phyloP scores from a whole-genome alignment of 345 rosid genomes.

The Bruguiera sexangula region DNA sequence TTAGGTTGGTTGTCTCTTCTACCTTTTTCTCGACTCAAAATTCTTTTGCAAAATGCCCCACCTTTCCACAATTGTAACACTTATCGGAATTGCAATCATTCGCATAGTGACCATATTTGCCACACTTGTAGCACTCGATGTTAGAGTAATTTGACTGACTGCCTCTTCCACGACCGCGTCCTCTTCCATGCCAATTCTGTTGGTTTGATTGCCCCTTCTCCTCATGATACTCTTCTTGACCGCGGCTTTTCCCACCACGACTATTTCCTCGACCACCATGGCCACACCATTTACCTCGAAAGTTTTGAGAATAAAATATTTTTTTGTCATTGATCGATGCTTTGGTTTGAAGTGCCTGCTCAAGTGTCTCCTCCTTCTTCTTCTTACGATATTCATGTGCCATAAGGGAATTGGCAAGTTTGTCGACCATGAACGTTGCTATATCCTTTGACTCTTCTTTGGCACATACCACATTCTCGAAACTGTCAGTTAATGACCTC shows the following conservation, averaged over 20 bases:
- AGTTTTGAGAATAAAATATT: not conserved
- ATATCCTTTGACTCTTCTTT: no score
- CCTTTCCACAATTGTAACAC: not conserved
- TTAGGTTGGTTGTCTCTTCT: constrained; percentile 11
- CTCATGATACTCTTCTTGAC: not conserved
- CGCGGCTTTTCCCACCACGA: not conserved
- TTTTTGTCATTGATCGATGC: not conserved
- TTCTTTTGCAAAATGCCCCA: not conserved
- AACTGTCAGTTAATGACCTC: no score
- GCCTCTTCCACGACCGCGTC: not conserved
- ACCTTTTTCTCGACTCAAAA: not conserved
- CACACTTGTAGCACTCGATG: not conserved
- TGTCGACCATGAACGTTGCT: no score
- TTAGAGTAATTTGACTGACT: not conserved
- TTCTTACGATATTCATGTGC: no score
- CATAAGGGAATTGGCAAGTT: no score
- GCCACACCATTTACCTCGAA: not conserved
- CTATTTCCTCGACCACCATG: not conserved
- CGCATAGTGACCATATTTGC: no score
- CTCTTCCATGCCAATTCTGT: not conserved
- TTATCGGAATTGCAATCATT: no score
- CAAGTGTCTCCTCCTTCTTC: no score
- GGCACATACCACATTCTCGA: no score
- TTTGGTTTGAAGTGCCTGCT: not conserved
- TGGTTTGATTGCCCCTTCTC: not conserved